Conservation (phyloP, 768 basidiomycete species). For the Amanita polypyramis region DNA sequence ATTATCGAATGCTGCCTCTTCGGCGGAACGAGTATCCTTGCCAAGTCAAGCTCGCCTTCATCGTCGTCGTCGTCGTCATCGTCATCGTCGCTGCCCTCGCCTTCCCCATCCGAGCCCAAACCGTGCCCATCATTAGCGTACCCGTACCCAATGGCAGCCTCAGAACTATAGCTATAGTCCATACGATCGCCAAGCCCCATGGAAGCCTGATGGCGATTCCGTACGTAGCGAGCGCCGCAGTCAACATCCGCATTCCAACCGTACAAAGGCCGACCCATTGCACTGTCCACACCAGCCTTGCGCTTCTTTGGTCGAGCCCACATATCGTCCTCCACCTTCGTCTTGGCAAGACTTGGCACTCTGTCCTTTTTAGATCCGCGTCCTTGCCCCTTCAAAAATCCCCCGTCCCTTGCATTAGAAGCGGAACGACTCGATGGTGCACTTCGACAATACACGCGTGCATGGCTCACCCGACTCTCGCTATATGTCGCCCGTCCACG, state of each 20-base stretch:
- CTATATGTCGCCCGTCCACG: conserved; percentile 24
- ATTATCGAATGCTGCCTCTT: conserved; percentile 67
- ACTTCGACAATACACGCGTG: conserved; percentile 57
- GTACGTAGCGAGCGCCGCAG: background rate
- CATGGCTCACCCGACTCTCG: conserved; percentile 34
- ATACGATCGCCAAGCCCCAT: conserved; percentile 5
- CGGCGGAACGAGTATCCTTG: conserved; percentile 56
- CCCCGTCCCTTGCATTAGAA: conserved; percentile 25
- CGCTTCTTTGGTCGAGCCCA: conserved; percentile 26
- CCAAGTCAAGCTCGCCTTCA: conserved; percentile 50
- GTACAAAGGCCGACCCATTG: conserved; percentile 1
- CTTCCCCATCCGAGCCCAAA: conserved; percentile 11
- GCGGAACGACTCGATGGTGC: conserved; percentile 55
- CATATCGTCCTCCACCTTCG: conserved; percentile 46
- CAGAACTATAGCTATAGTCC: conserved; percentile 3
- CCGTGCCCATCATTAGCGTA: background rate
- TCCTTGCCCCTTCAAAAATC: conserved; percentile 17
- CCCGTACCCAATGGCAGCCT: conserved; percentile 1
- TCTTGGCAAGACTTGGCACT: conserved; percentile 55
- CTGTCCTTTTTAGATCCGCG: conserved; percentile 20
- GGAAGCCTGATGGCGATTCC: conserved; percentile 4
- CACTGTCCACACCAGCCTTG: conserved; percentile 6
- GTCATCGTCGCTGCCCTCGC: conserved; percentile 14
- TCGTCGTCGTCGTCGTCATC: conserved; percentile 35
- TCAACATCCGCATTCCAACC: background rate